A percentile compares a stretch with the other conserved stretches of the same genome.
Conservation (phyloP, 148 eudicot species). For the Spergularia bocconei region DNA sequence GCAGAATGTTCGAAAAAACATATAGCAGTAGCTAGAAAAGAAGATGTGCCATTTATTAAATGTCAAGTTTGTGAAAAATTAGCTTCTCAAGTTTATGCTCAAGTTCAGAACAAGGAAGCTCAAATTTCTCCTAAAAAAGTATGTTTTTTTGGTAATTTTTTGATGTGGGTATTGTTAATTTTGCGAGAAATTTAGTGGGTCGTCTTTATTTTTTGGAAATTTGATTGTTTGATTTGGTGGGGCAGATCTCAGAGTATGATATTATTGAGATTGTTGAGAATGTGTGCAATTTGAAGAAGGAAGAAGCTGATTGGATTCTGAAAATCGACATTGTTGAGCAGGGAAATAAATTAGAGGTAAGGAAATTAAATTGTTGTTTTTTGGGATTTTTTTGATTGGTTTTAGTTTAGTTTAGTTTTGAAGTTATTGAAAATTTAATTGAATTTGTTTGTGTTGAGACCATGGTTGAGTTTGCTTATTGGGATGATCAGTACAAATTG, state of each 20-base stretch:
- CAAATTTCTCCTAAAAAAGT: constrained; percentile 89
- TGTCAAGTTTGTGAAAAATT: constrained; percentile 86
- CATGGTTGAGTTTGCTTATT: neutral
- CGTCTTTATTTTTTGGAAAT: neutral
- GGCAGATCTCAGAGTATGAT: constrained; percentile 79
- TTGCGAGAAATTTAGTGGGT: constrained; percentile 19
- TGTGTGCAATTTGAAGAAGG: constrained; percentile 89
- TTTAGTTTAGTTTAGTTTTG: neutral
- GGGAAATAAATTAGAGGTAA: constrained; percentile 73
- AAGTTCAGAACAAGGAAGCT: constrained; percentile 55
- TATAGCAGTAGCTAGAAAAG: constrained; percentile 67
- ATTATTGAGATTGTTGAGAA: constrained; percentile 90
- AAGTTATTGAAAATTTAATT: neutral
- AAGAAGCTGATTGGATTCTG: constrained; percentile 94
- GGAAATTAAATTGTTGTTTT: neutral
- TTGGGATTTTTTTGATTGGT: neutral
- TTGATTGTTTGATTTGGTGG: constrained; percentile 17
- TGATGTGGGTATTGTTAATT: constrained; percentile 5
- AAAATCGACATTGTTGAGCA: constrained; percentile 89
- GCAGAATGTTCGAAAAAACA: constrained; percentile 53
- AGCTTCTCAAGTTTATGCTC: constrained; percentile 49
- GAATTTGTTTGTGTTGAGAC: neutral
- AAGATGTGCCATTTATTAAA: constrained; percentile 78
- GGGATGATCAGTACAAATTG: too few species aligned
- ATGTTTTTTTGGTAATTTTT: constrained; percentile 5